Conservation (phyloP, 768 basidiomycete genomes). For the Trametopsis cervina region DNA sequence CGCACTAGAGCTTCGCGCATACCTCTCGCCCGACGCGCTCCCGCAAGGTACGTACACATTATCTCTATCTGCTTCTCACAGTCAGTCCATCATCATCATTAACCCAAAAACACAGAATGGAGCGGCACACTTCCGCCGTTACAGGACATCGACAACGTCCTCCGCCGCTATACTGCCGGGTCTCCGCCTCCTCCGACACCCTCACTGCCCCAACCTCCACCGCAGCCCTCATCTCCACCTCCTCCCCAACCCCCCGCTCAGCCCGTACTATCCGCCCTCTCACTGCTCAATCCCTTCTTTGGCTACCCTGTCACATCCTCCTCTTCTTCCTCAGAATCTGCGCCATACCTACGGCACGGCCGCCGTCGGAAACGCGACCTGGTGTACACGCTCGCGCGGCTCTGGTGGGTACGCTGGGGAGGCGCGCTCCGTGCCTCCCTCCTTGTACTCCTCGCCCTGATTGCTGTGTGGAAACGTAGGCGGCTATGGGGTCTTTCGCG, state of each 20-base stretch:
- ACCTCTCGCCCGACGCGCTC: slow-evolving; percentile 44
- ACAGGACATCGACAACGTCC: slow-evolving; percentile 42
- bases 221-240: slow-evolving; percentile 20
- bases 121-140: slow-evolving; percentile 55
- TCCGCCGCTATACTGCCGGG: slow-evolving; percentile 25
- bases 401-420: slow-evolving; percentile 67
- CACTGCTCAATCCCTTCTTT: slow-evolving; percentile 64
- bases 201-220: slow-evolving; percentile 5
- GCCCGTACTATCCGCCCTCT: slow-evolving; percentile 41
- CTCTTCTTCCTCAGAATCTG: slow-evolving; percentile 18
- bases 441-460: slow-evolving; percentile 26
- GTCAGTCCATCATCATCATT: too few relatives aligned
- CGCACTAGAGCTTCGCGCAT: slow-evolving; percentile 43
- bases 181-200: too few relatives aligned
- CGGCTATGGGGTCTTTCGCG: neutral
- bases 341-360: slow-evolving; percentile 46
- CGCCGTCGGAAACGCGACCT: slow-evolving; percentile 68
- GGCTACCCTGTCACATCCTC: slow-evolving; percentile 52
- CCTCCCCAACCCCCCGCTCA: slow-evolving; percentile 5
- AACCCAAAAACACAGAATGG: slow-evolving; percentile 61
- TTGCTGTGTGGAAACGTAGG: slow-evolving; percentile 21
- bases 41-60: slow-evolving; percentile 44
- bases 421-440: slow-evolving; percentile 22
- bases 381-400: slow-evolving; percentile 46
- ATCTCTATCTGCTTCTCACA: slow-evolving; percentile 6